Conservation (phyloP, 495 filamentous ascomycete species). For the Aspergillus affinis region DNA sequence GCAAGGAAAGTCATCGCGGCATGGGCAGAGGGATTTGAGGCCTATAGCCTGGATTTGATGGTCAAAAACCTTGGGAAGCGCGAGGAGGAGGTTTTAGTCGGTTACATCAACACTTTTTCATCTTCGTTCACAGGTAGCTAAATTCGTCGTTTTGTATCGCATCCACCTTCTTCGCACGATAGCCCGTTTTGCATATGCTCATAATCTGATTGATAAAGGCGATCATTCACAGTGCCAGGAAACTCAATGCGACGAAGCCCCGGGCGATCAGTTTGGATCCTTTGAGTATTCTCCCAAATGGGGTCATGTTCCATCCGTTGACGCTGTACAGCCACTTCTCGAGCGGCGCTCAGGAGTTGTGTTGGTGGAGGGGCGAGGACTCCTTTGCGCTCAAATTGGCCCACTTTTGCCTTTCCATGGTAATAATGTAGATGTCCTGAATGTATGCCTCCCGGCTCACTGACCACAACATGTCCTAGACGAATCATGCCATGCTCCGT, state of each 20-base stretch:
- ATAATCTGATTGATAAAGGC: conserved; percentile 28
- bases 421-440: conserved; percentile 31
- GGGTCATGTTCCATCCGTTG: conserved; percentile 12
- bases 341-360: conserved; percentile 20
- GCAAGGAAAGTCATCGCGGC: not conserved
- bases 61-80: no score
- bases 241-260: conserved; percentile 16
- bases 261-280: conserved; percentile 13
- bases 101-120: no score
- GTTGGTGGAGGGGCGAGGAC: conserved; percentile 21
- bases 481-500: conserved; percentile 28
- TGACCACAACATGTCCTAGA: conserved; percentile 37
- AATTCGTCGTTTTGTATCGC: no score
- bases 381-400: conserved; percentile 23
- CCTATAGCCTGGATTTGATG: no score
- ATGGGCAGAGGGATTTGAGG: not conserved
- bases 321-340: conserved; percentile 14
- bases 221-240: conserved; percentile 22
- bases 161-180: conserved; percentile 21
- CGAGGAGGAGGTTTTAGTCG: not conserved
- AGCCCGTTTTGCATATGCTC: conserved; percentile 11
- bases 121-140: no score
- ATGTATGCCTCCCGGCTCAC: conserved; percentile 24
- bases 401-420: conserved; percentile 20
- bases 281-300: conserved; percentile 12